phyloP scores from a whole-genome alignment of 1,139 yeast genomes.

The Scheffersomyces cryptocercus region DNA sequence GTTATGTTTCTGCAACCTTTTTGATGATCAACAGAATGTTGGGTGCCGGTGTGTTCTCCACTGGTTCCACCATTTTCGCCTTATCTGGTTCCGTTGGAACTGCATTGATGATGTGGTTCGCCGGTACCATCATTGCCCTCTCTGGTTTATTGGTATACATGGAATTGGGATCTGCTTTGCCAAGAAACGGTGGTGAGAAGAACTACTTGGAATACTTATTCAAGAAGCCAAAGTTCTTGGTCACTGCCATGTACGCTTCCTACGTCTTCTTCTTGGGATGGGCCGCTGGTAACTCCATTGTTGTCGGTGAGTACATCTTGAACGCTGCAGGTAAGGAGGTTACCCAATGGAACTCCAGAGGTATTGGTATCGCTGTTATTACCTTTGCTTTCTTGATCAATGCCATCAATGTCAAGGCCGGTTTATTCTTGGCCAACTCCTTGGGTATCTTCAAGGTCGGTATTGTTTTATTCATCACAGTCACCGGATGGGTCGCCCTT shows the following conservation, averaged over 20 bases:
- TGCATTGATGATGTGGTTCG: constrained; percentile 71
- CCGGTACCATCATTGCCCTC: constrained; percentile 73
- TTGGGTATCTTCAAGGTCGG: constrained; percentile 73
- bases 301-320: constrained; percentile 52
- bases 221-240: constrained; percentile 65
- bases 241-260: constrained; percentile 74
- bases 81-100: constrained; percentile 78
- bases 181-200: constrained; percentile 87
- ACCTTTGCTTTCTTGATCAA: constrained; percentile 72
- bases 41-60: constrained; percentile 87
- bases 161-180: constrained; percentile 84
- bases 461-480: constrained; percentile 65
- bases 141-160: constrained; percentile 76
- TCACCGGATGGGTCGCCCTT: constrained; percentile 82
- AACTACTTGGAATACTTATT: constrained; percentile 76
- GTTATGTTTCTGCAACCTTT: constrained; percentile 68
- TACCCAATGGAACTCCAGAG: constrained; percentile 75
- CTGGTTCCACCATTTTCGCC: constrained; percentile 73
- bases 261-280: constrained; percentile 79
- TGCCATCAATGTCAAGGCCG: constrained; percentile 61
- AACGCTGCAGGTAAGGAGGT: constrained; percentile 72
- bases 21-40: constrained; percentile 77
- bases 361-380: constrained; percentile 71
- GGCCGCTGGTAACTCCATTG: constrained; percentile 75
- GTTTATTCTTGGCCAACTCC: constrained; percentile 66